Base-by-base conservation (phyloP, 2,329 filamentous ascomycete genomes). In the Macrophomina pseudophaseolina region DNA sequence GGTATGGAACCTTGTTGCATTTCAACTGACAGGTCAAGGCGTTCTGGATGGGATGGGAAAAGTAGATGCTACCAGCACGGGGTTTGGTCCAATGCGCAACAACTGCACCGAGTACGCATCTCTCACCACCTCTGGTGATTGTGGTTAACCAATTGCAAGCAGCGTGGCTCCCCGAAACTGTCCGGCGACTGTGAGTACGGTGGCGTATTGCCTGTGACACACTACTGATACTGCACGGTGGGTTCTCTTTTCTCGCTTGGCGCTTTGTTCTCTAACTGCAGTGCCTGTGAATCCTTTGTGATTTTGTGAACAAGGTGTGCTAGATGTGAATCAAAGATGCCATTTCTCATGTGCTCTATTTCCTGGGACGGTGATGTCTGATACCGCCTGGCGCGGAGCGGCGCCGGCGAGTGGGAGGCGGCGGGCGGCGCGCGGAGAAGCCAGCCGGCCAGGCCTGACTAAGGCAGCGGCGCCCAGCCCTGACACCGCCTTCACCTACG, bases 21-120 rank as follows among this genome's bases (percentile, higher is more conserved):
- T 44, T 52, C 46, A 51, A 66, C 65, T 66, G 65, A 66, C 65
- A 53, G 58, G 38, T 58, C 48, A 54, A 54, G 65, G 65, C 65
- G 65, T 66, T 66, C 32, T 35, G 56, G 65, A 63, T 32, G 56
- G 65, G 40, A 35, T 33, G 33, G 48, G 56, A 38, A 51, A 66
- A 66, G 53, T 66, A 66, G 64, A 66, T 66, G 51, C 32, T 46
- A 40, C 56, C 64, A 58, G 53, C 44, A 49, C 64, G 35, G 53
- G 53, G 40, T 53, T 54, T 64, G 46, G 60, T 53, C 44, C 49
- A 64, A 52, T 64, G 46, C 16, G 33, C 60, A 64, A 42, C 60
- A 64, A 52, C 46, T 62, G n/a, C 42, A 62, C 58, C 46, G 49
- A 64, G 60, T 64, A 64, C 60, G 60, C 60, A 64, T 64, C 60